Evolutionary conservation across 2,329 filamentous ascomycete genomes (phyloP).

Genomic region (Aspergillus aculeatinus): DNA sequence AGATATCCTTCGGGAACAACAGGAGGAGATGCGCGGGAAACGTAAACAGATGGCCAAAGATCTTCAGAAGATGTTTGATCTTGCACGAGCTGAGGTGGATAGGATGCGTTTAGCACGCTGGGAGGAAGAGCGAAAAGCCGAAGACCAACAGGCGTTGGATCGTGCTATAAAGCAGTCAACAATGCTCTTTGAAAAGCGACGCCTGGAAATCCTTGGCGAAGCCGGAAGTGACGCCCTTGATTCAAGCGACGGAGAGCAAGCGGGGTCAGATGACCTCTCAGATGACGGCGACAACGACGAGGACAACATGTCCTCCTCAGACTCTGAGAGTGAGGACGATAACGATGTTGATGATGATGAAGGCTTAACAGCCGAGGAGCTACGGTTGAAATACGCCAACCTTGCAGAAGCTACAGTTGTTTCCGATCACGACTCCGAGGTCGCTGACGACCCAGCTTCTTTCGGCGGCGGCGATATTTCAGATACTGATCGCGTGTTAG

Average conservation of each 20-base stretch:
- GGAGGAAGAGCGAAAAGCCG: constrained; percentile 55
- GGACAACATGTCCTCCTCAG: constrained; percentile 50
- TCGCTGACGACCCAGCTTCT: constrained; percentile 21
- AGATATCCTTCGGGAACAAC: constrained; percentile 76
- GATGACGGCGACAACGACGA: constrained; percentile 58
- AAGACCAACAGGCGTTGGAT: constrained; percentile 55
- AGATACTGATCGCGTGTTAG: constrained; percentile 20
- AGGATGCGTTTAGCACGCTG: constrained; percentile 56
- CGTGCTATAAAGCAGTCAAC: constrained; percentile 54
- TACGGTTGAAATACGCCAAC: constrained; percentile 49
- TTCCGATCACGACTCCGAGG: constrained; percentile 26
- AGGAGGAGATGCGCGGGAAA: constrained; percentile 62
- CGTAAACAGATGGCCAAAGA: constrained; percentile 72
- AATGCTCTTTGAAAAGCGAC: constrained; percentile 49
- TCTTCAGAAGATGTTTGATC: constrained; percentile 60
- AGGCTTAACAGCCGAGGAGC: constrained; percentile 47
- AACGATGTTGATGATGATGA: constrained; percentile 45
- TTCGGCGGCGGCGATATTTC: constrained; percentile 22
- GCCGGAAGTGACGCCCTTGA: constrained; percentile 68
- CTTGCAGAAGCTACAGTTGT: constrained; percentile 29
- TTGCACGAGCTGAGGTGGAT: constrained; percentile 59
- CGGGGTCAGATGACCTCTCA: constrained; percentile 42
- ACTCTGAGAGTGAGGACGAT: constrained; percentile 44
- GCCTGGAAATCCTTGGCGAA: constrained; percentile 49
- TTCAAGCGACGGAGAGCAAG: constrained; percentile 56